Evolutionary conservation across 2,329 filamentous ascomycete species (phyloP), one percentile per base, ranked within the genome.

Genomic region (Fusarium citri): DNA sequence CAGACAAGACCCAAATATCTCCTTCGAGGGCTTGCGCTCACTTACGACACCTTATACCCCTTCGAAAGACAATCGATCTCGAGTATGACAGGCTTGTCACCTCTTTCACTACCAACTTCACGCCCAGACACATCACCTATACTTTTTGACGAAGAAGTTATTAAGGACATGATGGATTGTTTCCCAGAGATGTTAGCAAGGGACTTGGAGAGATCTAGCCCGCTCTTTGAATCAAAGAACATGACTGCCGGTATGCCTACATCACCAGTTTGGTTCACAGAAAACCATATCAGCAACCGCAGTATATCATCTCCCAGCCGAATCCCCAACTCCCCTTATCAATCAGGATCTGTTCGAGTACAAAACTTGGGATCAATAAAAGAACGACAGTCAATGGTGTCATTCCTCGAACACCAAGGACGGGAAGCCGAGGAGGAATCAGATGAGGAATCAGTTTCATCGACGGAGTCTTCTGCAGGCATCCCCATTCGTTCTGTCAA

Each of bases 141-240:
- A 18, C 59, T 72, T 11, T 53, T 66, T 16, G 69, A 65, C 45
- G 72, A 76, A 34, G 75, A 78, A 20, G 66, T 57, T 34, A 74
- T 79, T 54, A 67, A 78, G 76, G 72, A 72, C 20, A 71, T 74
- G 47, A 68, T 74, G 14, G 78, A 82, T 74, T 88, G 84, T 76
- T 78, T 89, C 20, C 85, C 87, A 4, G 87, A 89, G 76, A 71
- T 88, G 41, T 78, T 89, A n/a, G 87, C 83, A 9, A 82, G 80
- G 62, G 86, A 89, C 66, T 78, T 89, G 47, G 84, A 87, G 72
- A 72, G 80, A 23, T 87, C 84, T 20, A 79, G 79, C 53, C 77
- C 80, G 12, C 74, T 86, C 26, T 88, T 88, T 59, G 77, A 78
- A 26, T 81, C 85, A 16, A 85, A 79, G 72, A 84, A 83, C 60